Evolutionary conservation across 2,329 filamentous ascomycete genomes (phyloP).

Genomic region (Truncatella angustata): DNA sequence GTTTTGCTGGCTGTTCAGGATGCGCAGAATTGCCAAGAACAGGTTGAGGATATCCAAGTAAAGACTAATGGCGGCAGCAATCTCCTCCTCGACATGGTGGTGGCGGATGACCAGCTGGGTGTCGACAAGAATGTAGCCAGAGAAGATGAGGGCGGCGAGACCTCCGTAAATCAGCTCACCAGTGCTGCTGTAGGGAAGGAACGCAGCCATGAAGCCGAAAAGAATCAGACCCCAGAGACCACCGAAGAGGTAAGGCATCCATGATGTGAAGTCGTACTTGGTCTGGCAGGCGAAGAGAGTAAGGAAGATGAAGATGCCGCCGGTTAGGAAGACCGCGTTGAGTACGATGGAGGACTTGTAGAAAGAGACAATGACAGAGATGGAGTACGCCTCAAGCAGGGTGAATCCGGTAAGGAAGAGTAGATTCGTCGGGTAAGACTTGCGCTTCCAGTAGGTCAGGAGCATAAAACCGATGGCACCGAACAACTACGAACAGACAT

Average conservation of each 20-base stretch:
- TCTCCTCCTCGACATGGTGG: constrained; percentile 97
- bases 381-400: constrained; percentile 85
- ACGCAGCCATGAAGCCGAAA: constrained; percentile 88
- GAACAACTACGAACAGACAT: constrained; percentile 53
- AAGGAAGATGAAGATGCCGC: constrained; percentile 75
- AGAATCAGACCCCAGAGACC: constrained; percentile 85
- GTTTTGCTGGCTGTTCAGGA: constrained; percentile 93
- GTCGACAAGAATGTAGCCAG: constrained; percentile 91
- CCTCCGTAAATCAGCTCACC: constrained; percentile 84
- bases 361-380: constrained; percentile 90
- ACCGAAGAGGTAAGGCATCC: constrained; percentile 94
- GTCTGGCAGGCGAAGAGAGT: constrained; percentile 93
- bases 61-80: constrained; percentile 88
- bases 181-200: constrained; percentile 81
- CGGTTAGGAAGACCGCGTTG: constrained; percentile 85
- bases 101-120: constrained; percentile 94
- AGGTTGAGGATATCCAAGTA: constrained; percentile 97
- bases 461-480: constrained; percentile 81
- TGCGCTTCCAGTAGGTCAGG: constrained; percentile 92
- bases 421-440: constrained; percentile 91
- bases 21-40: constrained; percentile 92
- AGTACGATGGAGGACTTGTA: constrained; percentile 83
- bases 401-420: constrained; percentile 91
- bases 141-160: constrained; percentile 82
- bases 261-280: constrained; percentile 96